Conservation (phyloP, 2,329 filamentous ascomycete genomes). For the Hortaea sp. region DNA sequence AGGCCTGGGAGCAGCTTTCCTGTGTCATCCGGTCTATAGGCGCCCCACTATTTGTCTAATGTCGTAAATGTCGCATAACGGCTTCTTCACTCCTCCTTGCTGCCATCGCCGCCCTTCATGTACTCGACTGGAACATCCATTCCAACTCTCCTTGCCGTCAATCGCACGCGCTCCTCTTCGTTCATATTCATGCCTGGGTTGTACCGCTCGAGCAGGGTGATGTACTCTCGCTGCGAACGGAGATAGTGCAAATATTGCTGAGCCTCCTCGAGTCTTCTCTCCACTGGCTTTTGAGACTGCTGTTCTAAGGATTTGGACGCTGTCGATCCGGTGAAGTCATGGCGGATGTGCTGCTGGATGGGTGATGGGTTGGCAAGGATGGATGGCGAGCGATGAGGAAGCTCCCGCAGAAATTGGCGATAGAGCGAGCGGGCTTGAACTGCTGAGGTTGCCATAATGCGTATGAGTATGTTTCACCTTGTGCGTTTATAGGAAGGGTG, state of each 20-base stretch:
- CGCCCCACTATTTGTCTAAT: no score
- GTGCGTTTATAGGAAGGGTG: not conserved
- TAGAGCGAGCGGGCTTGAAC: conserved; percentile 64
- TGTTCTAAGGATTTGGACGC: conserved; percentile 29
- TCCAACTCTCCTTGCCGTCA: conserved; percentile 79
- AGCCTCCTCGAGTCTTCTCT: conserved; percentile 41
- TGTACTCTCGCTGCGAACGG: conserved; percentile 75
- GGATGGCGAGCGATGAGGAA: conserved; percentile 57
- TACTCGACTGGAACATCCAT: conserved; percentile 73
- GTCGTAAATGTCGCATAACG: no score
- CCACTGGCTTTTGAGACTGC: conserved; percentile 17
- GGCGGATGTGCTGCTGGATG: conserved; percentile 60
- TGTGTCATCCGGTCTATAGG: no score
- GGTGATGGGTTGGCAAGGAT: conserved; percentile 50
- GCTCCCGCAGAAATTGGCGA: conserved; percentile 77
- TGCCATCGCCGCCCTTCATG: conserved; percentile 5
- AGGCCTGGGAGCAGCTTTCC: no score
- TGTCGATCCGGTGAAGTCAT: conserved; percentile 41
- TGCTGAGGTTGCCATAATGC: conserved; percentile 27
- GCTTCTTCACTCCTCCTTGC: not conserved
- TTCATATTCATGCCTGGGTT: conserved; percentile 87
- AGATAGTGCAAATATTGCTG: conserved; percentile 74
- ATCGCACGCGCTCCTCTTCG: conserved; percentile 68
- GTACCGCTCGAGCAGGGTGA: conserved; percentile 75
- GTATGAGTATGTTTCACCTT: not conserved